A percentile compares a stretch with the other conserved stretches of the same genome.
Evolutionary conservation across 2,329 filamentous ascomycete genomes (phyloP).

Genomic region (Aspergillus cejpii): DNA sequence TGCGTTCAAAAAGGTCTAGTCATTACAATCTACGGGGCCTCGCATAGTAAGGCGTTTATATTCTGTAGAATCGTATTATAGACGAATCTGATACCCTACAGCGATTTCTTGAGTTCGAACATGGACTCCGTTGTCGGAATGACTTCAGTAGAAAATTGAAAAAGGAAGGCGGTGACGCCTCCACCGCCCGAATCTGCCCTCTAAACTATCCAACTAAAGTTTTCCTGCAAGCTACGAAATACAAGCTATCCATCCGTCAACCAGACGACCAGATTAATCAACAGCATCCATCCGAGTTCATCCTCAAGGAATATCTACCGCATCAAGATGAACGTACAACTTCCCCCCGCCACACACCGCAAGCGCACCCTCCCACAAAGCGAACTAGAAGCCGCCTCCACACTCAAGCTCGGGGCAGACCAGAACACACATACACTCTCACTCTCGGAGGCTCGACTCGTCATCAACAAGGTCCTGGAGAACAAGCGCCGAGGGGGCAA

Average conservation of each 20-base stretch:
- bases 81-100: slow-evolving; percentile 13
- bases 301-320: too few species aligned
- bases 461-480: slow-evolving; percentile 81
- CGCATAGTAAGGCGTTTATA: slow-evolving; percentile 16
- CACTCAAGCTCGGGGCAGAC: slow-evolving; percentile 87
- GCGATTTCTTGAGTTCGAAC: neutral
- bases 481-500: slow-evolving; percentile 73
- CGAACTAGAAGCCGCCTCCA: slow-evolving; percentile 79
- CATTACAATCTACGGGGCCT: neutral
- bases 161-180: slow-evolving; percentile 3
- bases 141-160: neutral
- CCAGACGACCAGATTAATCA: too few species aligned
- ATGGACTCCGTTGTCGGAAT: neutral
- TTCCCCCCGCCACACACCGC: slow-evolving; percentile 36
- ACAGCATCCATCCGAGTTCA: too few species aligned
- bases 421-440: slow-evolving; percentile 85
- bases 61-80: slow-evolving; percentile 17
- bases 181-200: slow-evolving; percentile 23
- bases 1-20: slow-evolving; percentile 54
- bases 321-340: slow-evolving; percentile 29
- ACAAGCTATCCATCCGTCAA: too few species aligned
- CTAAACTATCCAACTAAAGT: too few species aligned
- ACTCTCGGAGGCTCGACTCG: slow-evolving; percentile 81
- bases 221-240: too few species aligned
- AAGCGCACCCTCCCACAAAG: slow-evolving; percentile 39